Evolutionary conservation across 108 stramenopile species (phyloP).

Genomic region (Schizochytrium sp.): DNA sequence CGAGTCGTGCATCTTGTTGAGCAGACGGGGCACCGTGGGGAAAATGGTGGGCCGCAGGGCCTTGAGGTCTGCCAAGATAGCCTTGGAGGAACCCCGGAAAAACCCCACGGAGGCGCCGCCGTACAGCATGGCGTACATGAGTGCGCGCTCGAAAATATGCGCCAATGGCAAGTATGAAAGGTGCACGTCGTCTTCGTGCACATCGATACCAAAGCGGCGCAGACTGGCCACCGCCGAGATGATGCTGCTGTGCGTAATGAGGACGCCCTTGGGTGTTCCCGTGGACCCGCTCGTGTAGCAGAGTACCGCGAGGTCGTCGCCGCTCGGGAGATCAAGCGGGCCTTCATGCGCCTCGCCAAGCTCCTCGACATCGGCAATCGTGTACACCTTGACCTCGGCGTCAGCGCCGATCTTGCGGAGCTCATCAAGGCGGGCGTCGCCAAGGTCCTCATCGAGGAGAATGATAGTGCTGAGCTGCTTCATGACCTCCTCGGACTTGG

Average conservation of each 20-base stretch:
- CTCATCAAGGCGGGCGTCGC: not conserved
- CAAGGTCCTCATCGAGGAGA: not conserved
- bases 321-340: slow-evolving; percentile 46
- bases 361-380: not conserved
- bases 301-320: slow-evolving; percentile 61
- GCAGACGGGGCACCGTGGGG: slow-evolving; percentile 79
- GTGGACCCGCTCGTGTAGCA: slow-evolving; percentile 55
- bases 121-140: slow-evolving; percentile 51
- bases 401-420: not conserved
- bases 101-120: slow-evolving; percentile 73
- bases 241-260: slow-evolving; percentile 78
- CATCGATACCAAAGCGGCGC: not conserved
- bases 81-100: slow-evolving; percentile 66
- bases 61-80: slow-evolving; percentile 71
- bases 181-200: slow-evolving; percentile 60
- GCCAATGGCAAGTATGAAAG: slow-evolving; percentile 87
- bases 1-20: slow-evolving; percentile 81
- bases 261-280: slow-evolving; percentile 74
- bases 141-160: slow-evolving; percentile 84
- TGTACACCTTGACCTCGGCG: not conserved
- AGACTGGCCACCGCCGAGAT: slow-evolving; percentile 39
- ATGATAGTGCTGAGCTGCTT: not conserved
- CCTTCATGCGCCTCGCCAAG: not conserved
- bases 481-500: not conserved
- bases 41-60: slow-evolving; percentile 79